Conservation (phyloP, 257 asterid genomes). For the Solanum gracilifrons region DNA sequence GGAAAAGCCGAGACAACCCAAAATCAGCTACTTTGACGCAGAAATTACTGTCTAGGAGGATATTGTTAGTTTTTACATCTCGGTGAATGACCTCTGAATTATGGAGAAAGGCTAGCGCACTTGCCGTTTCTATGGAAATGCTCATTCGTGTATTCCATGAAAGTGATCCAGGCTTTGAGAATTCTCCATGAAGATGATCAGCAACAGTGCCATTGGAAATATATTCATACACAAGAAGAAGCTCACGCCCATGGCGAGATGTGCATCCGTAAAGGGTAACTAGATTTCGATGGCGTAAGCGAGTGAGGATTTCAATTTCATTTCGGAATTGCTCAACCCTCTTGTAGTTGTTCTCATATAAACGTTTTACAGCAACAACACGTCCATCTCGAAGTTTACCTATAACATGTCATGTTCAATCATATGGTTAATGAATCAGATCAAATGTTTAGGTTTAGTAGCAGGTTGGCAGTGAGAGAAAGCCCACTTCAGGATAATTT, state of each 20-base stretch:
- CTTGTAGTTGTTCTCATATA: constrained; percentile 60
- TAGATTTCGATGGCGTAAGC: constrained; percentile 43
- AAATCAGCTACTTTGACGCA: constrained; percentile 85
- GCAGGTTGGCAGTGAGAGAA: not conserved
- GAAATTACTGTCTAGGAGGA: constrained; percentile 59
- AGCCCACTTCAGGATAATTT: not conserved
- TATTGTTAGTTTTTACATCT: constrained; percentile 70
- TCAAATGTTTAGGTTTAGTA: not conserved
- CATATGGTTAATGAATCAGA: not conserved
- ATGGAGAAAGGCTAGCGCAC: constrained; percentile 63
- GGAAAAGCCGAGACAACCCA: constrained; percentile 64
- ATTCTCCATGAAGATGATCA: constrained; percentile 65
- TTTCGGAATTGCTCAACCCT: constrained; percentile 72
- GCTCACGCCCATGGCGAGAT: constrained; percentile 52
- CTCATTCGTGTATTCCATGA: constrained; percentile 59
- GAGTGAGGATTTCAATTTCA: constrained; percentile 61
- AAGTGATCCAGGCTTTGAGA: constrained; percentile 33
- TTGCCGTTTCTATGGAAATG: constrained; percentile 68
- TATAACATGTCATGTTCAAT: constrained; percentile 8
- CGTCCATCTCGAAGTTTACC: constrained; percentile 70
- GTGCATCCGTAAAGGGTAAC: constrained; percentile 75
- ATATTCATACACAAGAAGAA: constrained; percentile 62
- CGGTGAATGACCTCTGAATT: constrained; percentile 63
- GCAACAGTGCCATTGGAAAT: constrained; percentile 74
- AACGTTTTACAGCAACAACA: constrained; percentile 65